Base-by-base conservation (phyloP, 768 basidiomycete species). In the Suillus subaureus region DNA sequence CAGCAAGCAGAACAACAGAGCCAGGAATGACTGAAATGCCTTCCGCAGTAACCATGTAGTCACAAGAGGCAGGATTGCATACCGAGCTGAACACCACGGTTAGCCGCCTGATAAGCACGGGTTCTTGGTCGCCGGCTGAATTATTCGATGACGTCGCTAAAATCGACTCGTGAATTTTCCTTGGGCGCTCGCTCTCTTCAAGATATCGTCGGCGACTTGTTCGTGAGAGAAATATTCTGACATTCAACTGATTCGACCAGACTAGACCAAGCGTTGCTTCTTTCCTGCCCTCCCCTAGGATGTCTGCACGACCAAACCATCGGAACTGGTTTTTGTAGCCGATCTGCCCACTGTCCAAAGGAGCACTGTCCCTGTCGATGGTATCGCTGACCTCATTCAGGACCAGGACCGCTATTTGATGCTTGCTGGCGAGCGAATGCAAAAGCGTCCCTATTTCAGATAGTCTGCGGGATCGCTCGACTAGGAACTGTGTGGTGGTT, bases 181-280 rank as follows among this genome's bases (percentile, higher is more conserved):
- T 77, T 15, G 69, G 67, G 21, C 51, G 54, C 62, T 77, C 78
- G 31, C 65, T 68, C 47, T 80, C 80, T 63, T 81, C 77, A 33
- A 91, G 73, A 65, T 87, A 81, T 55, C 87, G 82, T 64, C 90
- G 83, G 66, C 93, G 81, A 12, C 85, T 85, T 0, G 95, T 96
- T 37, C 93, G 85, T 52, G 84, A 86, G 61, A 97, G 84, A 83
- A 97, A 89, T 55, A 98, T 84, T 28, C 97, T 86, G 5, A 83
- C 84, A 70, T 97, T 96, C 64, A 99, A 82, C 71, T 94, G 91
- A 75, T 97, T 98, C 18, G 96, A 92, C 97, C 97, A 99, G 11
- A 88, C 89, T 61, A 97, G 87, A 3, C 96, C 96, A 2, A 99
- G 80, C 45, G 85, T 87, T 0, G 92, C 94, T 76, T 97, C 92